Evolutionary conservation across 805 yeast species (phyloP).

Genomic region (Myxozyma mucilagina): DNA sequence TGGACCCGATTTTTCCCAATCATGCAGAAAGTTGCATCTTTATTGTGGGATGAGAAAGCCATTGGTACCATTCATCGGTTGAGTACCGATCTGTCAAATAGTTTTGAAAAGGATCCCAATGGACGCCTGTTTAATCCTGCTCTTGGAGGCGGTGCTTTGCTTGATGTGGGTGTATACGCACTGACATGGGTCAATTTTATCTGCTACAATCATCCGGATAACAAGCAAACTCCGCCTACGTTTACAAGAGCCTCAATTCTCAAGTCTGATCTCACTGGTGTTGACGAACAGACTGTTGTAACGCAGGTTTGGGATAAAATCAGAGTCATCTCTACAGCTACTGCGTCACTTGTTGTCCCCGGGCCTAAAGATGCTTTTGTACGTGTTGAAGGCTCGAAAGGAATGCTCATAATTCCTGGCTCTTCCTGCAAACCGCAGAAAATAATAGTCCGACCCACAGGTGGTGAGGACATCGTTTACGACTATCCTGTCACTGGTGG

Average conservation of each 20-base stretch:
- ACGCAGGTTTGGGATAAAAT: conserved; percentile 16
- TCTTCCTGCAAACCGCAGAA: conserved; percentile 32
- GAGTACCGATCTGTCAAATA: conserved; percentile 46
- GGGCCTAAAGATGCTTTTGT: conserved; percentile 6
- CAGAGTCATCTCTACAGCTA: conserved; percentile 7
- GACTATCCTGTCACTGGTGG: conserved; percentile 32
- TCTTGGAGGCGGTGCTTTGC: conserved; percentile 58
- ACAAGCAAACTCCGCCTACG: conserved; percentile 11
- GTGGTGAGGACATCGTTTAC: conserved; percentile 5
- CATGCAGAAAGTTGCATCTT: conserved; percentile 41
- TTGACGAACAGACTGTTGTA: conserved; percentile 15
- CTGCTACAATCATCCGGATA: conserved; percentile 23
- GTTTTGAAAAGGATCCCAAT: conserved; percentile 34
- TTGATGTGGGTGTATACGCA: conserved; percentile 58
- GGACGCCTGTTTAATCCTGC: conserved; percentile 48
- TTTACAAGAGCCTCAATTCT: conserved; percentile 7
- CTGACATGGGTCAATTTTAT: conserved; percentile 43
- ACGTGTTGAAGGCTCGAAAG: conserved; percentile 32
- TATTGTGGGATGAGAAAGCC: conserved; percentile 45
- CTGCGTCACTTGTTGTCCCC: background rate
- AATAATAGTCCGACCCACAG: conserved; percentile 25
- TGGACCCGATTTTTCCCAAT: conserved; percentile 53
- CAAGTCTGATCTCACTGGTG: conserved; percentile 10
- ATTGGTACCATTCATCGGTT: conserved; percentile 51
- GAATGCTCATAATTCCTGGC: conserved; percentile 31